Percentiles rank a stretch among this genome's conserved stretches.
These are phyloP conservation scores for Canariomyces notabilis DNA, from an alignment of 2,329 filamentous ascomycete genomes.

Conservation along the genomic window DNA sequence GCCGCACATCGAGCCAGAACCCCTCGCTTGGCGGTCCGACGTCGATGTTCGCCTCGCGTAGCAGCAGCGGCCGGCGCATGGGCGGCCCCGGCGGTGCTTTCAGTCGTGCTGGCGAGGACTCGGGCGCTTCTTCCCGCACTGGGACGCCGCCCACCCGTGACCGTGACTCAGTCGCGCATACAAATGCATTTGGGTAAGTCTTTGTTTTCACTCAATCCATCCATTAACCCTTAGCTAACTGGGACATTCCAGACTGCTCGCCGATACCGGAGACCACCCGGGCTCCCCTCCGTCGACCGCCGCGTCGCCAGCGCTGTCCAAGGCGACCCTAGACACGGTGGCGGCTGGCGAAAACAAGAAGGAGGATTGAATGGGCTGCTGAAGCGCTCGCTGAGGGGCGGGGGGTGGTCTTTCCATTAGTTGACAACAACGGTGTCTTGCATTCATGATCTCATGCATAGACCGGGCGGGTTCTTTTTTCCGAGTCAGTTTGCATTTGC, in stretches of 20 bases:
- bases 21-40: constrained; percentile 72
- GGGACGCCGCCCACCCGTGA: constrained; percentile 71
- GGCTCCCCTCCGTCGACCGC: constrained; percentile 66
- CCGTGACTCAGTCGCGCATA: constrained; percentile 52
- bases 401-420: constrained; percentile 31
- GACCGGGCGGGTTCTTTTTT: constrained; percentile 44
- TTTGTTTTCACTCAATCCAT: neutral
- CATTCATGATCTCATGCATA: constrained; percentile 44
- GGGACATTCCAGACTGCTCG: constrained; percentile 48
- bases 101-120: constrained; percentile 74
- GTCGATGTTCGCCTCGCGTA: constrained; percentile 82
- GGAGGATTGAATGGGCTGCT: constrained; percentile 41
- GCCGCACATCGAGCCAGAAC: constrained; percentile 57
- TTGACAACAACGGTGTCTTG: constrained; percentile 29
- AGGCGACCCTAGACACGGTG: constrained; percentile 52
- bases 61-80: constrained; percentile 80
- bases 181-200: constrained; percentile 90
- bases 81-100: constrained; percentile 66
- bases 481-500: constrained; percentile 47
- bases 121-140: constrained; percentile 79
- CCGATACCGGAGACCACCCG: constrained; percentile 57
- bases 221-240: constrained; percentile 27
- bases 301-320: constrained; percentile 61
- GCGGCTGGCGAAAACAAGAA: constrained; percentile 42
- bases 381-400: no score